Conservation (phyloP, 306 rosid species). For the Sophora flavescens region DNA sequence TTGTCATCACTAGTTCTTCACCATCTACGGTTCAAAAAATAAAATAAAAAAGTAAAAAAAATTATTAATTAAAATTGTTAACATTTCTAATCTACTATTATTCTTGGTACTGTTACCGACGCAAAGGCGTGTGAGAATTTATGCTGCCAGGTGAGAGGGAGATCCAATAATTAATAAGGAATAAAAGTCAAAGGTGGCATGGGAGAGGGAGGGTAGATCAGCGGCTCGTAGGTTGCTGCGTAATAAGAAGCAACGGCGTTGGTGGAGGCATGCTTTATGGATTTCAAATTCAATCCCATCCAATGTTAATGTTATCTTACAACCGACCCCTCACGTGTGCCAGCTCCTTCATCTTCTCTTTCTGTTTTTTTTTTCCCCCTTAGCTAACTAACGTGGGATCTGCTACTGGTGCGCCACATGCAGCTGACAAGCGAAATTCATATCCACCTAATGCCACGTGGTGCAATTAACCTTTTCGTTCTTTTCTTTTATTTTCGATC, state of each 20-base stretch:
- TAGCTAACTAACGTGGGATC: not conserved
- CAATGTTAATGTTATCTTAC: not conserved
- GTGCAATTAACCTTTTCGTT: not conserved
- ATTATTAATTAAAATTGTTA: no score
- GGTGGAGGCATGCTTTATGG: constrained; percentile 37
- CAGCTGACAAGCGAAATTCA: not conserved
- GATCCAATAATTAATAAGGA: no score
- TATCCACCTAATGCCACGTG: constrained; percentile 18
- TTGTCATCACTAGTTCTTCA: no score
- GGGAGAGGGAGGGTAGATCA: not conserved
- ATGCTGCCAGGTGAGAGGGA: constrained; percentile 33
- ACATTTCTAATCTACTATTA: no score
- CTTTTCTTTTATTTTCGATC: not conserved
- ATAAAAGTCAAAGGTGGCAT: not conserved
- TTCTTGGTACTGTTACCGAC: no score
- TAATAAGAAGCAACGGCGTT: constrained; percentile 5
- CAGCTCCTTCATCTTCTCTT: not conserved
- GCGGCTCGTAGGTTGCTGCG: constrained; percentile 45
- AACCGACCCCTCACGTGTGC: constrained; percentile 44
- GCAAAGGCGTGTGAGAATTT: not conserved
- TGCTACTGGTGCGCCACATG: not conserved
- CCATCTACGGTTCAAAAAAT: no score
- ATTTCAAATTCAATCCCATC: not conserved
- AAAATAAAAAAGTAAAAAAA: no score
- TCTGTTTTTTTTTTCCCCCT: not conserved